Evolutionary conservation across 495 filamentous ascomycete genomes (phyloP).

Genomic region (Xylaria scruposa): DNA sequence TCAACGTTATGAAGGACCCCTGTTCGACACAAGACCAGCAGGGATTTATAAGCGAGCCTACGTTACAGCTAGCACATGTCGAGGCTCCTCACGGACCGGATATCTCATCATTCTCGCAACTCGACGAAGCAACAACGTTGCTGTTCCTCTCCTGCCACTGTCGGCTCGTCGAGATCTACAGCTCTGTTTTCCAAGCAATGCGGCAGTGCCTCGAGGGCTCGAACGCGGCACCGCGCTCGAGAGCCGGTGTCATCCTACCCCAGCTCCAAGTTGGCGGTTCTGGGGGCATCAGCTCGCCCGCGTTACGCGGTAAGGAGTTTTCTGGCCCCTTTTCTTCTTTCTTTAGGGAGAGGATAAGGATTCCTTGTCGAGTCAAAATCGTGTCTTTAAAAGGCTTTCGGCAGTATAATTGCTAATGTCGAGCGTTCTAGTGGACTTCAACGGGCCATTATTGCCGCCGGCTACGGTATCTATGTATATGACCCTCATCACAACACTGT

Average conservation of each 20-base stretch:
- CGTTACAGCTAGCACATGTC: neutral
- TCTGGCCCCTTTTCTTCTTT: neutral
- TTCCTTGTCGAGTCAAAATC: neutral
- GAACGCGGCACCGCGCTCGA: neutral
- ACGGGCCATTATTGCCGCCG: constrained; percentile 7
- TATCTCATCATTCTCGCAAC: neutral
- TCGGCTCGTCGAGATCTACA: constrained; percentile 25
- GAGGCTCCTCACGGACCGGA: neutral
- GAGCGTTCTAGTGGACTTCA: constrained; percentile 13
- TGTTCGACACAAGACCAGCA: neutral
- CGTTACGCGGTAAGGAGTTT: constrained; percentile 8
- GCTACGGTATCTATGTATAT: constrained; percentile 28
- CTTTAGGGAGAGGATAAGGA: neutral
- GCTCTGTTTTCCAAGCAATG: constrained; percentile 24
- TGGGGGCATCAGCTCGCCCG: constrained; percentile 2
- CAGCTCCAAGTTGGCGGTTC: constrained; percentile 23
- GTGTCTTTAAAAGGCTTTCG: neutral
- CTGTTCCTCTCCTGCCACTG: constrained; percentile 27
- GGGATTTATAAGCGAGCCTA: neutral
- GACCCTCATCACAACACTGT: constrained; percentile 18
- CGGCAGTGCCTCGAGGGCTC: constrained; percentile 21
- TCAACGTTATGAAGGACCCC: constrained; percentile 14
- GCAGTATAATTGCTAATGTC: neutral
- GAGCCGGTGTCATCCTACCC: constrained; percentile 18
- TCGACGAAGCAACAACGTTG: constrained; percentile 27